Percentiles rank a stretch among this genome's conserved stretches.
phyloP scores from a whole-genome alignment of 176 grass and related monocot genomes.

The Calamus simplicifolius region DNA sequence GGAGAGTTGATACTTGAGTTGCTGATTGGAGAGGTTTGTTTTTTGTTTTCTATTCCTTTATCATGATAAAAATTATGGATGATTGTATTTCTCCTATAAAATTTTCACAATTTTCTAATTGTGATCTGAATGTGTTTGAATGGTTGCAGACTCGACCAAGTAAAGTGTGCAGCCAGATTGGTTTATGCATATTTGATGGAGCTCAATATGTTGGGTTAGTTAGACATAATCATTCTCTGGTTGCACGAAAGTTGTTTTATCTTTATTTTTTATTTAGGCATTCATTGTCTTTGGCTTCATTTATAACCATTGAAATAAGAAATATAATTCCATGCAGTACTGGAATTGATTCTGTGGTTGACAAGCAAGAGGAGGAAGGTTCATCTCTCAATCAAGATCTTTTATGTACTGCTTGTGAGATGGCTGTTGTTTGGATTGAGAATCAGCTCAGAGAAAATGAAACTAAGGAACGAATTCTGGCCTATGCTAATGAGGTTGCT shows the following conservation, averaged over 20 bases:
- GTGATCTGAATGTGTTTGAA: no score
- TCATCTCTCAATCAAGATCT: conserved; percentile 16
- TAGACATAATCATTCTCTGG: neutral
- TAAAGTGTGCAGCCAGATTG: conserved; percentile 55
- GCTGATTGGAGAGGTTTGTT: conserved; percentile 66
- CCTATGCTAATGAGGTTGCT: conserved; percentile 20
- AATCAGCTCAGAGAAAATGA: conserved; percentile 16
- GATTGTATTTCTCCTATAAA: neutral
- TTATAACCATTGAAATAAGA: no score
- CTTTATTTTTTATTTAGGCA: no score
- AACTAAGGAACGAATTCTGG: conserved; percentile 19
- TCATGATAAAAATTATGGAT: neutral
- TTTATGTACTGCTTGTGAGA: conserved; percentile 66
- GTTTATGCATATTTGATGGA: conserved; percentile 71
- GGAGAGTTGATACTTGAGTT: conserved; percentile 78
- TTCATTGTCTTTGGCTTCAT: no score
- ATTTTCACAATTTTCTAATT: neutral
- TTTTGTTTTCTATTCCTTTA: neutral
- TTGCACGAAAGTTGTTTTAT: no score
- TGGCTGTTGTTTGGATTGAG: conserved; percentile 24
- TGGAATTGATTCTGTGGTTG: conserved; percentile 56
- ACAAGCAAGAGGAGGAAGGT: conserved; percentile 30
- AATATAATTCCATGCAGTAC: conserved; percentile 31
- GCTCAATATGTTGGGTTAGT: conserved; percentile 54
- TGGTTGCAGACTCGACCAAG: conserved; percentile 44